Conservation (phyloP, 352 stramenopile species). For the Phytopythium kandeliae region DNA sequence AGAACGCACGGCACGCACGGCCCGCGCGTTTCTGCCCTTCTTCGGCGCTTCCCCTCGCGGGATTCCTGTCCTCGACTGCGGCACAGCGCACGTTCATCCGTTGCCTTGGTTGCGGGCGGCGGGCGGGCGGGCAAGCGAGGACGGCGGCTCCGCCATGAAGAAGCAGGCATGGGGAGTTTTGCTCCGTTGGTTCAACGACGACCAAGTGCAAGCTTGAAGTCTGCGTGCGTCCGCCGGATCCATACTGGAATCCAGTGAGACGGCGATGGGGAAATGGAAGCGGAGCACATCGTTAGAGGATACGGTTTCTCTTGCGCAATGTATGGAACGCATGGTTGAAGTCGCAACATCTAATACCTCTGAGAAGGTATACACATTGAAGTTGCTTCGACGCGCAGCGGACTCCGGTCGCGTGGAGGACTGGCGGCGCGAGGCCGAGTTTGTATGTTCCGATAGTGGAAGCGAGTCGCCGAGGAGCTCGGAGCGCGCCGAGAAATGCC, state of each 20-base stretch:
- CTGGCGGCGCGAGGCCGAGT: no score
- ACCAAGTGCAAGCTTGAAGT: no score
- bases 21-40: neutral
- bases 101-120: no score
- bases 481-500: conserved; percentile 4
- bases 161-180: no score
- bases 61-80: no score
- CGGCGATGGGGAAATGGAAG: neutral
- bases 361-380: conserved; percentile 40
- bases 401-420: no score
- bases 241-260: neutral
- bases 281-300: neutral
- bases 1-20: neutral
- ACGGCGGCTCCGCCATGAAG: no score
- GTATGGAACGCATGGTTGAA: conserved; percentile 36
- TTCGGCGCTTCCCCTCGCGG: no score
- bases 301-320: neutral
- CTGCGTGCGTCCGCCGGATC: neutral
- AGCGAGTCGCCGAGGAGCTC: neutral
- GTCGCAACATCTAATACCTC: conserved; percentile 19
- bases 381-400: conserved; percentile 20
- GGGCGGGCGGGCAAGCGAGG: no score
- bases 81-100: no score
- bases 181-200: no score
- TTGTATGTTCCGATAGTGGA: conserved; percentile 1